Evolutionary conservation across 176 grass and related monocot genomes (phyloP).

Genomic region (Aegilops speltoides): DNA sequence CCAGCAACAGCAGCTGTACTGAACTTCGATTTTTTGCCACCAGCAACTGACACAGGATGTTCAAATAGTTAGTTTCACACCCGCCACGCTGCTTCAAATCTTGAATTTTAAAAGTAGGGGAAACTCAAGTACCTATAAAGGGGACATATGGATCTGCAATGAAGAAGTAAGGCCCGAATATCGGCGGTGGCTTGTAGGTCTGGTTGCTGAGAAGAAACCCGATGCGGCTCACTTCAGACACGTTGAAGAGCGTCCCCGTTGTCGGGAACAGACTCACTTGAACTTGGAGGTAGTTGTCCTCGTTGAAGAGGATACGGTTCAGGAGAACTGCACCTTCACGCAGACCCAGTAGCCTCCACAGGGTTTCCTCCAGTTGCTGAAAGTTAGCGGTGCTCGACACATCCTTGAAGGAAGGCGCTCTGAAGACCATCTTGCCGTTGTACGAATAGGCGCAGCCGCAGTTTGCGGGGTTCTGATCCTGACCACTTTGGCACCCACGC

Average conservation of each 20-base stretch:
- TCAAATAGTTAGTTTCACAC: constrained; percentile 21
- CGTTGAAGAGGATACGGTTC: constrained; percentile 32
- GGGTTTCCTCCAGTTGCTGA: constrained; percentile 47
- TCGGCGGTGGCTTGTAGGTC: constrained; percentile 22
- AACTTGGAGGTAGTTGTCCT: constrained; percentile 52
- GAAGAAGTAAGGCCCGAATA: constrained; percentile 84
- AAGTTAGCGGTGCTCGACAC: constrained; percentile 35
- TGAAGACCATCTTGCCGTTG: constrained; percentile 60
- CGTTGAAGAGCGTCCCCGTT: constrained; percentile 40
- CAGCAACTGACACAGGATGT: constrained; percentile 35
- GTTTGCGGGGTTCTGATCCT: constrained; percentile 49
- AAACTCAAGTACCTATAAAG: constrained; percentile 48
- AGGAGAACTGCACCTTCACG: constrained; percentile 37
- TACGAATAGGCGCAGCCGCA: constrained; percentile 73
- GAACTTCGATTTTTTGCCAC: constrained; percentile 43
- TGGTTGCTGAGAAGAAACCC: constrained; percentile 54
- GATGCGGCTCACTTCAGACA: constrained; percentile 43
- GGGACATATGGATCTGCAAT: constrained; percentile 31
- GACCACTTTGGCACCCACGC: constrained; percentile 29
- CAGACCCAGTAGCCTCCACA: constrained; percentile 31
- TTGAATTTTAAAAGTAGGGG: background rate
- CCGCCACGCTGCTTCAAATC: background rate
- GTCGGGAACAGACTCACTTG: constrained; percentile 65
- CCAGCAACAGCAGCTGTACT: constrained; percentile 57
- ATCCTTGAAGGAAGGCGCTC: constrained; percentile 67